Conservation (phyloP, 768 basidiomycete species). For the Agaricus sinodeliciosus region DNA sequence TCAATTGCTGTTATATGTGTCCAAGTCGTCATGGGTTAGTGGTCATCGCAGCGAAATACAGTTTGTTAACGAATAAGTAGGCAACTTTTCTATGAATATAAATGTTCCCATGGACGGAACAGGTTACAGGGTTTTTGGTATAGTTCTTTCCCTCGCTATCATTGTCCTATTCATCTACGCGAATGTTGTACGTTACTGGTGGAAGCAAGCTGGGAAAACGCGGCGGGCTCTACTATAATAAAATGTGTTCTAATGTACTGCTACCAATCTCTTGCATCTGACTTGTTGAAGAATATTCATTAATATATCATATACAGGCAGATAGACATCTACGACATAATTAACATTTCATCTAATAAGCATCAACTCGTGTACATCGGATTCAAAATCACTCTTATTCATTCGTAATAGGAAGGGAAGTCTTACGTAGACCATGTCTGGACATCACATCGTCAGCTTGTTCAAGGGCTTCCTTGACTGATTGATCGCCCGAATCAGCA, state of each 20-base stretch:
- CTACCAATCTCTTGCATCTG: not conserved
- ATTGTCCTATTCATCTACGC: constrained; percentile 40
- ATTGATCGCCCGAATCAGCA: not conserved
- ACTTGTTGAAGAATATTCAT: not conserved
- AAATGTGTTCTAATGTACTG: not conserved
- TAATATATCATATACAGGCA: not conserved
- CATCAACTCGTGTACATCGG: constrained; percentile 1
- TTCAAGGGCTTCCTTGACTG: constrained; percentile 37
- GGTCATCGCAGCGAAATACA: not conserved
- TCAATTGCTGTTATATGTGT: constrained; percentile 62
- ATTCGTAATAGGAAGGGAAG: constrained; percentile 19
- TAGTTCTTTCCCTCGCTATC: constrained; percentile 41
- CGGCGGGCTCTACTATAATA: constrained; percentile 19
- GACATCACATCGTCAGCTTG: constrained; percentile 32
- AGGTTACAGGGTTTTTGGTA: constrained; percentile 45
- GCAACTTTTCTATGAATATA: constrained; percentile 63
- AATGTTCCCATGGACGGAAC: constrained; percentile 48
- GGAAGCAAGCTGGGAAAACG: constrained; percentile 42
- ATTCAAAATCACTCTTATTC: constrained; percentile 13
- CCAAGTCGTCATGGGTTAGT: constrained; percentile 52
- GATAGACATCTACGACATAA: not conserved
- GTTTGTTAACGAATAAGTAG: constrained; percentile 28
- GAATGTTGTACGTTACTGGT: constrained; percentile 55
- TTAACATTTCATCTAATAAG: not conserved
- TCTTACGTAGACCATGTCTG: constrained; percentile 18